These are phyloP conservation scores for Lepidium sativum DNA, from an alignment of 345 rosid genomes.

Conservation along the genomic window DNA sequence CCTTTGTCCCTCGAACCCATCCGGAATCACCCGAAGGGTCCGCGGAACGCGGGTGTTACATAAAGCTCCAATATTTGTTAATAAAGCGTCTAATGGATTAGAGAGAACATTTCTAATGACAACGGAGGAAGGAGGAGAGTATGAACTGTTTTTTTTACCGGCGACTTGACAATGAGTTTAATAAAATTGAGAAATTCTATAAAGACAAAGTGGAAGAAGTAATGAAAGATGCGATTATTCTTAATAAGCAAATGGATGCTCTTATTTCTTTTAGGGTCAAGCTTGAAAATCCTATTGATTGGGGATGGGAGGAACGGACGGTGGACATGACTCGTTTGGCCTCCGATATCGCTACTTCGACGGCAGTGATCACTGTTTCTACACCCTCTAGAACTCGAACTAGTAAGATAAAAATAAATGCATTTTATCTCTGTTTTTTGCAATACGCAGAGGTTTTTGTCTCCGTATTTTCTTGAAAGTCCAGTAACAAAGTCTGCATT, in stretches of 20 bases:
- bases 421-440: neutral
- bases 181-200: conserved; percentile 45
- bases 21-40: too few species aligned
- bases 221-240: conserved; percentile 38
- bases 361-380: conserved; percentile 36
- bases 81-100: conserved; percentile 25
- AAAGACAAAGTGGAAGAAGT: conserved; percentile 47
- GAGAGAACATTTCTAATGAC: conserved; percentile 44
- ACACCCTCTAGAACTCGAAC: conserved; percentile 33
- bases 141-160: conserved; percentile 48
- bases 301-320: conserved; percentile 39
- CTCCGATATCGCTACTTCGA: neutral
- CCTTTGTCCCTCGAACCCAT: too few species aligned
- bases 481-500: too few species aligned
- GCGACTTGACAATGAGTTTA: conserved; percentile 59
- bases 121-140: conserved; percentile 51
- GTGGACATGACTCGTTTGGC: conserved; percentile 34
- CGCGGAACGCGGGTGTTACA: too few species aligned
- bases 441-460: neutral
- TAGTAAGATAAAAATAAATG: conserved; percentile 17
- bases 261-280: conserved; percentile 43
- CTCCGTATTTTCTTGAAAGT: neutral
- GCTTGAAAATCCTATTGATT: conserved; percentile 37
- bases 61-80: conserved; percentile 35
- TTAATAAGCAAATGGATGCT: conserved; percentile 62